phyloP scores from a whole-genome alignment of 2,329 filamentous ascomycete genomes.

The Calonectria hawksworthii region DNA sequence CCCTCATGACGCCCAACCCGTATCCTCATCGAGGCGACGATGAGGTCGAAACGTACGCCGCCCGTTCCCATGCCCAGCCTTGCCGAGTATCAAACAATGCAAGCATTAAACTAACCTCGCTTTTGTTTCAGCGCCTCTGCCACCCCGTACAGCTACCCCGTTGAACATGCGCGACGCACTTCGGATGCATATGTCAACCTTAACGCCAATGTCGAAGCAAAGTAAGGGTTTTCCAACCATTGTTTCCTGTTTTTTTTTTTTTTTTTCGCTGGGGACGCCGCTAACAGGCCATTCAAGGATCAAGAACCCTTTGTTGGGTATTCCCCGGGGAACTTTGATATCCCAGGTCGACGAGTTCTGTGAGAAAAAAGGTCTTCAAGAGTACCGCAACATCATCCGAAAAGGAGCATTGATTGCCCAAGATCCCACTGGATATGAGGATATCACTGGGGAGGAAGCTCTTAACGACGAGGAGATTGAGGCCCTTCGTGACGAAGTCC shows the following conservation, averaged over 20 bases:
- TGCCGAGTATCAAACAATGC: background rate
- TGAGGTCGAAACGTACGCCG: slow-evolving; percentile 46
- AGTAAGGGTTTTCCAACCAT: slow-evolving; percentile 49
- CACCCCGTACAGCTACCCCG: slow-evolving; percentile 47
- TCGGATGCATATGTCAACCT: slow-evolving; percentile 56
- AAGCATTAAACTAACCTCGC: slow-evolving; percentile 33
- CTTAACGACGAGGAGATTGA: slow-evolving; percentile 72
- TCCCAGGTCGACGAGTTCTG: slow-evolving; percentile 74
- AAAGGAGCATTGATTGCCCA: slow-evolving; percentile 83
- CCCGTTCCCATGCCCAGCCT: background rate
- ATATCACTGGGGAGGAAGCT: slow-evolving; percentile 68
- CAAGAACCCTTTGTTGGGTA: slow-evolving; percentile 65
- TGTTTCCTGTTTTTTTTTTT: background rate
- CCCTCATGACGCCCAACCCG: slow-evolving; percentile 29
- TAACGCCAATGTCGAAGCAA: slow-evolving; percentile 62
- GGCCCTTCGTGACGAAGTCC: slow-evolving; percentile 71
- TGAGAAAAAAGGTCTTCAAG: slow-evolving; percentile 67
- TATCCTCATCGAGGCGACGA: slow-evolving; percentile 43
- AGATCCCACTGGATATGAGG: slow-evolving; percentile 73
- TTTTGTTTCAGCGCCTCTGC: slow-evolving; percentile 43
- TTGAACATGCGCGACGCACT: slow-evolving; percentile 53
- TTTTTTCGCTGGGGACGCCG: background rate
- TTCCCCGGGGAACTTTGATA: slow-evolving; percentile 65
- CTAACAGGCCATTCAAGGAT: slow-evolving; percentile 50
- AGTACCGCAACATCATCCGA: slow-evolving; percentile 70